Percentiles rank a stretch among this genome's conserved stretches.
phyloP scores from a whole-genome alignment of 768 basidiomycete species.

The Scleroderma bovista region DNA sequence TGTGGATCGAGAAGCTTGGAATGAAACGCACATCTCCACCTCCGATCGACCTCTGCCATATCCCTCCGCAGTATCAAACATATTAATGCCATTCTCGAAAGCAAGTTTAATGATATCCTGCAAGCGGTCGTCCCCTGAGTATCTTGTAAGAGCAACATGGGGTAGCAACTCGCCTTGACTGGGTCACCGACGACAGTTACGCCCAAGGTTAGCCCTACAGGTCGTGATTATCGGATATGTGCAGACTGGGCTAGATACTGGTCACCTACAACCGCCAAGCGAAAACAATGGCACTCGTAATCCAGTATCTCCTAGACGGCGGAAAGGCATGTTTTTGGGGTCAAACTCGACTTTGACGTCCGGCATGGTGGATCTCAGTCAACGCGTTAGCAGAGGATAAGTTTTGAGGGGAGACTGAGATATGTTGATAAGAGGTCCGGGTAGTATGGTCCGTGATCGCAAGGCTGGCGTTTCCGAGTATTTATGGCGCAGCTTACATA shows the following conservation, averaged over 20 bases:
- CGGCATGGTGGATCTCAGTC: constrained; percentile 18
- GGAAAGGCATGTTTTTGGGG: constrained; percentile 36
- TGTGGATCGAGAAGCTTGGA: neutral
- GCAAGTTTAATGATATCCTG: constrained; percentile 51
- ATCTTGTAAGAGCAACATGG: neutral
- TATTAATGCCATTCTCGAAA: constrained; percentile 48
- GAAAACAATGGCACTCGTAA: constrained; percentile 47
- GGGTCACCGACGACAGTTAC: constrained; percentile 44
- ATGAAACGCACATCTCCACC: constrained; percentile 41
- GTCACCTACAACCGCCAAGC: constrained; percentile 42
- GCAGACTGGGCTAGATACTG: neutral
- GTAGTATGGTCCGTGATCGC: no score
- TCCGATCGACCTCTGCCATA: constrained; percentile 47
- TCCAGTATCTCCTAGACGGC: constrained; percentile 41
- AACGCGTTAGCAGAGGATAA: no score
- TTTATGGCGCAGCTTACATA: no score
- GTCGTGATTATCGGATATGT: neutral
- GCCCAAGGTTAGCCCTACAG: constrained; percentile 41
- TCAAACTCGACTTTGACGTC: constrained; percentile 28
- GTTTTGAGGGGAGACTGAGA: no score
- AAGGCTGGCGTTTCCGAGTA: no score
- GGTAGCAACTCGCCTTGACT: constrained; percentile 34
- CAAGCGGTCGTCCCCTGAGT: neutral
- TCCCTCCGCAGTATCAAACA: constrained; percentile 44
- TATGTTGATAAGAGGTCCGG: no score